Evolutionary conservation across 2,329 filamentous ascomycete genomes (phyloP).

Genomic region (Trichophyton rubrum): DNA sequence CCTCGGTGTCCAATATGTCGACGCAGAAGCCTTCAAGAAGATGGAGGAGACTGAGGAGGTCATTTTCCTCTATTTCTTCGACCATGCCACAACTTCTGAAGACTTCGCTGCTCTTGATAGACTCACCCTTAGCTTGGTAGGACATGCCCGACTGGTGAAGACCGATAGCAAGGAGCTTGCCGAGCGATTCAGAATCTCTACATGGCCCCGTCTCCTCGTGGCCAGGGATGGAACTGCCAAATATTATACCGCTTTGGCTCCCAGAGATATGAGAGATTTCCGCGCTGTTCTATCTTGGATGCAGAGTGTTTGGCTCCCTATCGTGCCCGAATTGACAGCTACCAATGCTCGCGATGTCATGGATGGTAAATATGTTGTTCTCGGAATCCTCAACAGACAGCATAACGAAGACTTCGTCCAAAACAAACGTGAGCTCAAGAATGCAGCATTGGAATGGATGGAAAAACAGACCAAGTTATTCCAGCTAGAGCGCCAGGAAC

Average conservation of each 20-base stretch:
- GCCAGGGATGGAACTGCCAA: slow-evolving; percentile 78
- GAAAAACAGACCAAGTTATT: slow-evolving; percentile 87
- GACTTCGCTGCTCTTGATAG: slow-evolving; percentile 83
- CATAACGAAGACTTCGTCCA: slow-evolving; percentile 65
- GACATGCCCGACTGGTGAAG: slow-evolving; percentile 84
- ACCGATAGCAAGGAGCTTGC: slow-evolving; percentile 65
- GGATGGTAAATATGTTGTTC: slow-evolving; percentile 86
- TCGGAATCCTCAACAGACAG: slow-evolving; percentile 73
- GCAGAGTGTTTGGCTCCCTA: slow-evolving; percentile 88
- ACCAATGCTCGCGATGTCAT: slow-evolving; percentile 90
- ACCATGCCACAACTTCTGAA: slow-evolving; percentile 83
- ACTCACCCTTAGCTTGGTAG: slow-evolving; percentile 75
- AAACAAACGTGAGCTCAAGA: slow-evolving; percentile 84
- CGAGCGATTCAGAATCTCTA: slow-evolving; percentile 84
- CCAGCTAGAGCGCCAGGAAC: slow-evolving; percentile 82
- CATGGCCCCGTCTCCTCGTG: slow-evolving; percentile 87
- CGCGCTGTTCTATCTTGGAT: slow-evolving; percentile 78
- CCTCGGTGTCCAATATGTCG: slow-evolving; percentile 66
- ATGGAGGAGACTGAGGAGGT: slow-evolving; percentile 91
- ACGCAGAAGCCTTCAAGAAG: slow-evolving; percentile 60
- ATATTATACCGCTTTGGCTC: slow-evolving; percentile 78
- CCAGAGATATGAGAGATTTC: slow-evolving; percentile 83
- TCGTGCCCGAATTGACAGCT: slow-evolving; percentile 85
- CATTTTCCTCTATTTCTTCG: slow-evolving; percentile 95
- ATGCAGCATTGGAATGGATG: slow-evolving; percentile 93